Conservation (phyloP, 75 land plant species). For the Pseudotsuga menziesii region DNA sequence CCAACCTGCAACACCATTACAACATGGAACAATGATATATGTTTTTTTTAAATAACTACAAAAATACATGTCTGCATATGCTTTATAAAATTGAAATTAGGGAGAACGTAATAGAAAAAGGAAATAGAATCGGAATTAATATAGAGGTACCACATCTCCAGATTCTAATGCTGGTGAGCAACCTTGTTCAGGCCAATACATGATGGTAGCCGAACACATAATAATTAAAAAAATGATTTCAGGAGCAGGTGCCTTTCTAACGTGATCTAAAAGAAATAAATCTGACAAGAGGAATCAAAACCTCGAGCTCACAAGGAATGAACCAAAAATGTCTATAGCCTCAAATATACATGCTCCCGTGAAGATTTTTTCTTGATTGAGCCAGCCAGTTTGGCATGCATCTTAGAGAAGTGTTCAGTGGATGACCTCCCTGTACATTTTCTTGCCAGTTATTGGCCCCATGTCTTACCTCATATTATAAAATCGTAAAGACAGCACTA, state of each 20-base stretch:
- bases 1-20: slow-evolving; percentile 61
- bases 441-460: too few relatives aligned
- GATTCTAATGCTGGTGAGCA: not conserved
- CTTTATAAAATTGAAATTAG: not conserved
- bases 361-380: not conserved
- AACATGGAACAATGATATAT: not conserved
- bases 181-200: not conserved
- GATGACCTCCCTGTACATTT: not conserved
- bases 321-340: not conserved
- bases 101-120: not conserved
- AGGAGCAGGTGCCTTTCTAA: not conserved
- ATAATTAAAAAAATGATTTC: not conserved
- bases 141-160: not conserved
- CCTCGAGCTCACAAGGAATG: not conserved
- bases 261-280: not conserved
- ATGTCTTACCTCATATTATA: not conserved
- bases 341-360: not conserved
- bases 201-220: not conserved
- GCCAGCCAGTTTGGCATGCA: not conserved
- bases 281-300: not conserved
- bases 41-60: not conserved
- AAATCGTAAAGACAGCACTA: not conserved
- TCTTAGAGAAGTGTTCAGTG: not conserved
- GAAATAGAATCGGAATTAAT: not conserved
- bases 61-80: not conserved